Conservation (phyloP, 2,329 filamentous ascomycete species). For the Ustilaginoidea virens region DNA sequence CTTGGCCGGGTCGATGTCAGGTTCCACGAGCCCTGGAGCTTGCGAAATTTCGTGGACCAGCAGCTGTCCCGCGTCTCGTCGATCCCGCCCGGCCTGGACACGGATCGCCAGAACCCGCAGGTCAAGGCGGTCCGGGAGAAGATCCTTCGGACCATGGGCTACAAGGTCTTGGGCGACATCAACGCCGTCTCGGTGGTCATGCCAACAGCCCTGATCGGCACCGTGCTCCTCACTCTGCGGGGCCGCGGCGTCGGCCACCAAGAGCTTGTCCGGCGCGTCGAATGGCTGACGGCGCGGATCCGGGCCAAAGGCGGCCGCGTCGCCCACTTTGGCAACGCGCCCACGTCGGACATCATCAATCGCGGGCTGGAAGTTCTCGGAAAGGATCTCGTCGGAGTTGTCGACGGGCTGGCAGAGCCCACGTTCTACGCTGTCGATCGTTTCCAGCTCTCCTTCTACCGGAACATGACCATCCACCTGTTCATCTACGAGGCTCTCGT, state of each 20-base stretch:
- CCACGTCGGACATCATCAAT: constrained; percentile 70
- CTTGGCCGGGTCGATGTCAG: constrained; percentile 87
- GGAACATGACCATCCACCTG: constrained; percentile 98
- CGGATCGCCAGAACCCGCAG: constrained; percentile 30
- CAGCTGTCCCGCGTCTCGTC: constrained; percentile 45
- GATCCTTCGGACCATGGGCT: constrained; percentile 73
- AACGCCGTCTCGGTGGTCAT: constrained; percentile 95
- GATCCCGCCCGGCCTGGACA: constrained; percentile 24
- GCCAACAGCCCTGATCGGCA: constrained; percentile 92
- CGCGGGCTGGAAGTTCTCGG: constrained; percentile 85
- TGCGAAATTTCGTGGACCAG: constrained; percentile 65
- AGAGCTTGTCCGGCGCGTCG: constrained; percentile 72
- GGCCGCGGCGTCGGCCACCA: constrained; percentile 81
- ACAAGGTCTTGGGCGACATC: constrained; percentile 85
- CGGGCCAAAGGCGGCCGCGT: constrained; percentile 79
- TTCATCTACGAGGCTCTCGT: constrained; percentile 91
- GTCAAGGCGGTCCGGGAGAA: constrained; percentile 47
- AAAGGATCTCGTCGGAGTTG: constrained; percentile 68
- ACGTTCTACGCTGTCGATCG: constrained; percentile 92
- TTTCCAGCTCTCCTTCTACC: constrained; percentile 95
- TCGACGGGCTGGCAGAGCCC: constrained; percentile 69
- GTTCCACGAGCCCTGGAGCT: constrained; percentile 92
- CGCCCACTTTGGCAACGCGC: constrained; percentile 75
- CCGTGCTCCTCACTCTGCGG: constrained; percentile 76
- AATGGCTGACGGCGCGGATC: constrained; percentile 77